These are phyloP conservation scores for Starmerella etchellsii DNA, from an alignment of 805 yeast genomes.

Conservation along the genomic window DNA sequence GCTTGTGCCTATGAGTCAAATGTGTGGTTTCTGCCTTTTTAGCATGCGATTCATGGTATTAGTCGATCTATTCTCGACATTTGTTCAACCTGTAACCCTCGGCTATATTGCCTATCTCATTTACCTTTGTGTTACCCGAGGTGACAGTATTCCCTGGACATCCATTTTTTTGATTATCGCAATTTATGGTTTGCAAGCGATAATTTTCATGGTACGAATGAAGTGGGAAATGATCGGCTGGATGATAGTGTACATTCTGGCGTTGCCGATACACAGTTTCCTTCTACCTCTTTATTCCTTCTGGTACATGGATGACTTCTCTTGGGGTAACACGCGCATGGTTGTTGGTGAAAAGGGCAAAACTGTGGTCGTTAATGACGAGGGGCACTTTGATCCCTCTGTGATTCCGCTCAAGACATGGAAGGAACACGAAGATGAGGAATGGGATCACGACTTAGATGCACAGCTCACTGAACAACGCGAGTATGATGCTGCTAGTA, in stretches of 20 bases:
- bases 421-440: conserved; percentile 46
- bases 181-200: conserved; percentile 46
- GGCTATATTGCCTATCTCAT: conserved; percentile 37
- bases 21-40: conserved; percentile 55
- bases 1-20: conserved; percentile 43
- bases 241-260: conserved; percentile 43
- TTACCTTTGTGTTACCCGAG: conserved; percentile 36
- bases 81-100: conserved; percentile 50
- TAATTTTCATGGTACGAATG: conserved; percentile 37
- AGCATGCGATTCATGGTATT: conserved; percentile 49
- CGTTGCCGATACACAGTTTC: conserved; percentile 47
- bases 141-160: conserved; percentile 40
- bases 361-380: conserved; percentile 35
- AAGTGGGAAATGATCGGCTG: conserved; percentile 40
- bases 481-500: conserved; percentile 10
- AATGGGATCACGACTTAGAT: conserved; percentile 26
- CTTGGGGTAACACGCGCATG: conserved; percentile 54
- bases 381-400: conserved; percentile 44
- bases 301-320: conserved; percentile 56
- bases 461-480: background rate
- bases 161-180: conserved; percentile 44
- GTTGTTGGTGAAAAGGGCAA: conserved; percentile 42
- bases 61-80: conserved; percentile 45
- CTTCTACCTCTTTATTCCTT: conserved; percentile 45
- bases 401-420: conserved; percentile 43